Evolutionary conservation across 805 yeast genomes (phyloP).

Genomic region (Lipomyces kockii): DNA sequence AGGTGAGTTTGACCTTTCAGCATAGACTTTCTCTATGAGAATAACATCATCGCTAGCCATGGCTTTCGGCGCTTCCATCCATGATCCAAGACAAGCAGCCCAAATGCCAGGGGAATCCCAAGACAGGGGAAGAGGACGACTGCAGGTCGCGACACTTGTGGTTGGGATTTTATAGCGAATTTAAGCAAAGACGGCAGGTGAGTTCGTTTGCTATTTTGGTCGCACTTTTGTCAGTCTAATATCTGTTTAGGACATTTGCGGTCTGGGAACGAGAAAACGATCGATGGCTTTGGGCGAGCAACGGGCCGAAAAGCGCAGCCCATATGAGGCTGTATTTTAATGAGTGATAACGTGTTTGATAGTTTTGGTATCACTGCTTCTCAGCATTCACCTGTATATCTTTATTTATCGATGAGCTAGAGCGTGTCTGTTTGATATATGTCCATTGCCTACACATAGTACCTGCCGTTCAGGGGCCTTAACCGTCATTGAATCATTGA

Average conservation of each 20-base stretch:
- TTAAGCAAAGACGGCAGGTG: not conserved
- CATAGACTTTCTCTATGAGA: not conserved
- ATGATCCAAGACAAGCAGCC: conserved; percentile 1
- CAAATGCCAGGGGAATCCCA: not conserved
- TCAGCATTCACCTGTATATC: not conserved
- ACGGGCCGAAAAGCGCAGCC: not conserved
- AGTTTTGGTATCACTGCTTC: not conserved
- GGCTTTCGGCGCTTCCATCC: not conserved
- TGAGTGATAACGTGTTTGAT: not conserved
- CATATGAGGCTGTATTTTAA: not conserved
- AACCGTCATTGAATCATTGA: too few species aligned
- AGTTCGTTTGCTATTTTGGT: not conserved
- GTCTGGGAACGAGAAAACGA: not conserved
- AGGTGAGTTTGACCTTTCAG: not conserved
- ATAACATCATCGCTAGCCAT: not conserved
- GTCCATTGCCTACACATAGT: too few species aligned
- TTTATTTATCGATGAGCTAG: not conserved
- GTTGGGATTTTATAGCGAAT: not conserved
- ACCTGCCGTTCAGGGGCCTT: too few species aligned
- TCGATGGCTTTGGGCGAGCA: not conserved
- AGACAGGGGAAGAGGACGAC: not conserved
- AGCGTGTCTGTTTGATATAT: not conserved
- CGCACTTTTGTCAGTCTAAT: not conserved
- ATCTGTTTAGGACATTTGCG: not conserved
- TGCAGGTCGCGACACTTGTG: not conserved